These are phyloP conservation scores for Tinospora cordifolia DNA, from an alignment of 164 flowering plant genomes.

Conservation along the genomic window DNA sequence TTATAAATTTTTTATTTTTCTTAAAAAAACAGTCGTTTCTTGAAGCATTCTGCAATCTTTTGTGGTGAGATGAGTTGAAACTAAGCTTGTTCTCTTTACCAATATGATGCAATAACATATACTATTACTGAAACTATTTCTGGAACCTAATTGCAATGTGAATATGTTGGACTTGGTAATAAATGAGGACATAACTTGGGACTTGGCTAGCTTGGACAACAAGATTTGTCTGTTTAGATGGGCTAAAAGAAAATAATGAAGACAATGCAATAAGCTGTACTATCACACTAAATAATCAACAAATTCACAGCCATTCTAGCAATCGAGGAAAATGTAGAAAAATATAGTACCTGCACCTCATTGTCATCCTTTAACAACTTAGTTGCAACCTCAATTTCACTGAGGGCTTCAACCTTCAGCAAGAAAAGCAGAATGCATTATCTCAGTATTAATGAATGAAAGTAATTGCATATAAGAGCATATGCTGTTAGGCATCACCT, in stretches of 20 bases:
- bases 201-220: no score
- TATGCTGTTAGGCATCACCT: background rate
- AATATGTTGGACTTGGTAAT: no score
- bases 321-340: constrained; percentile 5
- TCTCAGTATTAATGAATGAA: background rate
- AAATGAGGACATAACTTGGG: no score
- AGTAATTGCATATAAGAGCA: background rate
- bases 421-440: background rate
- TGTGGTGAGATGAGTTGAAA: no score
- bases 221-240: no score
- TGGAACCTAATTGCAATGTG: no score
- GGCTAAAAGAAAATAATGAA: no score
- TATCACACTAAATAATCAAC: background rate
- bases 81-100: no score
- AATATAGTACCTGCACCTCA: constrained; percentile 39
- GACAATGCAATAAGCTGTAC: background rate
- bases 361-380: constrained; percentile 55
- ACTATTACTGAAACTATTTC: no score
- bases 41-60: no score
- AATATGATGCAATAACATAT: no score
- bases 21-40: no score
- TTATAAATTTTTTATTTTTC: background rate
- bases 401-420: constrained; percentile 81
- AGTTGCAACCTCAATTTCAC: constrained; percentile 86
- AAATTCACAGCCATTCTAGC: background rate